These are phyloP conservation scores for Sarcodon aspratus DNA, from an alignment of 768 basidiomycete species.

Conservation along the genomic window DNA sequence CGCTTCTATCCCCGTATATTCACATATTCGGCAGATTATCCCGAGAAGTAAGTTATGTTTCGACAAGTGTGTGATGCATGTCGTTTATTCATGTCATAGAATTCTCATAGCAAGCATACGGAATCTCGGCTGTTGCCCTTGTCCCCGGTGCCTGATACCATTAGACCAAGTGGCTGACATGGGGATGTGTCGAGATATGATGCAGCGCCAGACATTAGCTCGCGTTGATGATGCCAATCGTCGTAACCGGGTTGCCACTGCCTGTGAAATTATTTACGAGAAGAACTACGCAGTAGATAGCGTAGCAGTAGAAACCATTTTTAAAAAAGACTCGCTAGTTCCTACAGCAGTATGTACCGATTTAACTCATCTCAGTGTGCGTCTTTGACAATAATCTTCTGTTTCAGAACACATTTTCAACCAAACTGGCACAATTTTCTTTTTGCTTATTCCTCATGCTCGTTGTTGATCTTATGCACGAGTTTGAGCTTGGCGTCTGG, in stretches of 20 bases:
- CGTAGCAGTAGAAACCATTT: constrained; percentile 13
- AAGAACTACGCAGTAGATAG: constrained; percentile 15
- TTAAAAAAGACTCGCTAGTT: constrained; percentile 18
- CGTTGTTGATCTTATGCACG: constrained; percentile 26
- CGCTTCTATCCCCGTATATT: too few relatives aligned
- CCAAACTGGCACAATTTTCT: constrained; percentile 7
- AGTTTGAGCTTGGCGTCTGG: constrained; percentile 29
- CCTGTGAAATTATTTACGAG: constrained; percentile 17
- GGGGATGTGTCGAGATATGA: constrained; percentile 10
- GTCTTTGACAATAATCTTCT: neutral
- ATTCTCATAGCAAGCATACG: constrained; percentile 14
- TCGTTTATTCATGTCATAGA: constrained; percentile 2
- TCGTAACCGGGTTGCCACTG: constrained; percentile 4
- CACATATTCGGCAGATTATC: too few relatives aligned
- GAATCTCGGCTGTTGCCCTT: constrained; percentile 16
- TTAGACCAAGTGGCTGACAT: constrained; percentile 10
- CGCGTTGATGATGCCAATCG: constrained; percentile 7
- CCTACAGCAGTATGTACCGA: constrained; percentile 15
- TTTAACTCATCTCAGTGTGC: neutral
- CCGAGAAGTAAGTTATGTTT: constrained; percentile 12
- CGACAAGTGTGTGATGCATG: neutral
- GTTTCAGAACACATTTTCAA: constrained; percentile 24
- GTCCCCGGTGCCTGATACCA: constrained; percentile 17
- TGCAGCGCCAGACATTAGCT: neutral
- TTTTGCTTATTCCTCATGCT: constrained; percentile 18